Percentiles rank a stretch among this genome's conserved stretches.
Evolutionary conservation across 2,329 filamentous ascomycete species (phyloP).

Genomic region (Fusarium euwallaceae): DNA sequence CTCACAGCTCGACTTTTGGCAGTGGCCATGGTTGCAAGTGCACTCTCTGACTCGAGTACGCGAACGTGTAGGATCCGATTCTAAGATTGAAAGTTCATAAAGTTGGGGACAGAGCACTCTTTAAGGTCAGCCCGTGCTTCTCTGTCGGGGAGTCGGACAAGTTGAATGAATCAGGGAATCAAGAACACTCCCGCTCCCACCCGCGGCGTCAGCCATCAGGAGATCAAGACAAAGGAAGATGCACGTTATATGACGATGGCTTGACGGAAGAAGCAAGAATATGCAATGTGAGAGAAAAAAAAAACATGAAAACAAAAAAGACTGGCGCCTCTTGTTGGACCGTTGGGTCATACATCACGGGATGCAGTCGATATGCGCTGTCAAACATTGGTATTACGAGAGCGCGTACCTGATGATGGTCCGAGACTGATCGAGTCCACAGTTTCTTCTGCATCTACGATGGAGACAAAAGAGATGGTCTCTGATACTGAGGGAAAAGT

Average conservation of each 20-base stretch:
- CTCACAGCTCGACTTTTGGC: not conserved
- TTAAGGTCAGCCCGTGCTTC: not conserved
- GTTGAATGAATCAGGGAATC: not conserved
- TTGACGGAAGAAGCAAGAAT: conserved; percentile 4
- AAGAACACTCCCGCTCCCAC: not conserved
- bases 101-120: not conserved
- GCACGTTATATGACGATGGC: not conserved
- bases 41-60: not conserved
- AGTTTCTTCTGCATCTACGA: not conserved
- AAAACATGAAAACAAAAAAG: not conserved
- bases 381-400: conserved; percentile 22
- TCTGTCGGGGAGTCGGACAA: not conserved
- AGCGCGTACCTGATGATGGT: conserved; percentile 20
- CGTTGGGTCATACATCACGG: conserved; percentile 19
- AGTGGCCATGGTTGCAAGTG: not conserved
- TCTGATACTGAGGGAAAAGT: too few relatives aligned
- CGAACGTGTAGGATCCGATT: not conserved
- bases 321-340: conserved; percentile 10
- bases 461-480: not conserved
- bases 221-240: not conserved
- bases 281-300: not conserved
- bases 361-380: conserved; percentile 29
- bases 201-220: not conserved
- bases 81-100: not conserved
- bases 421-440: conserved; percentile 11